phyloP scores from a whole-genome alignment of 208 protist species.

The Leishmania aethiopica region DNA sequence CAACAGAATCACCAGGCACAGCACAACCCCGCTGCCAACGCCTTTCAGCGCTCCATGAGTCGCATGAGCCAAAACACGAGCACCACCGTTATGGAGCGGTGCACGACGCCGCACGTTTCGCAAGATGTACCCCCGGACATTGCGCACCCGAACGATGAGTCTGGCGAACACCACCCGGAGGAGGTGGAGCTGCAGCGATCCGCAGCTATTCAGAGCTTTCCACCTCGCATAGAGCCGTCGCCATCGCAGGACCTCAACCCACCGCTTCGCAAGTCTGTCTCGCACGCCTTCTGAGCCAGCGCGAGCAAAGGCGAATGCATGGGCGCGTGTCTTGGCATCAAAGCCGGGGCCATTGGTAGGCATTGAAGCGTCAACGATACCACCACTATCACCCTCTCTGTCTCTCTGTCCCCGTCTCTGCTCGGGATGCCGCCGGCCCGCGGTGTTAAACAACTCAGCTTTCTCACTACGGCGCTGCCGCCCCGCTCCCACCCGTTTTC shows the following conservation, averaged over 20 bases:
- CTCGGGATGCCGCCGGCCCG: background rate
- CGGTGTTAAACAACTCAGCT: background rate
- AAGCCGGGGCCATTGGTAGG: background rate
- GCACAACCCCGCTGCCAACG: slow-evolving; percentile 9
- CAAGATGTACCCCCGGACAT: slow-evolving; percentile 56
- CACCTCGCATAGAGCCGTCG: slow-evolving; percentile 67
- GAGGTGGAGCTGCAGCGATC: slow-evolving; percentile 78
- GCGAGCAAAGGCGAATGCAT: background rate
- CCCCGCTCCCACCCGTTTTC: background rate
- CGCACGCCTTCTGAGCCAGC: slow-evolving; percentile 32
- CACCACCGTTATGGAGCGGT: slow-evolving; percentile 25
- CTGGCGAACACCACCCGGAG: slow-evolving; percentile 54
- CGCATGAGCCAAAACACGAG: slow-evolving; percentile 26
- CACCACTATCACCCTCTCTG: background rate
- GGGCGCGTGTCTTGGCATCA: background rate
- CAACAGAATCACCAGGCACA: slow-evolving; percentile 7
- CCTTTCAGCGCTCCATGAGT: slow-evolving; percentile 39
- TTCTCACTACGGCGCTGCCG: background rate
- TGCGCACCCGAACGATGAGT: slow-evolving; percentile 56
- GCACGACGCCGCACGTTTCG: slow-evolving; percentile 42
- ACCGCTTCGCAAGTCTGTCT: slow-evolving; percentile 71
- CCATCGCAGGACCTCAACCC: slow-evolving; percentile 76
- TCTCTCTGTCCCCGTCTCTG: background rate
- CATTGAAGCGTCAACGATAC: background rate
- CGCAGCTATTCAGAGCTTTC: slow-evolving; percentile 53